These are phyloP conservation scores for Phlyctochytrium planicorne DNA, from an alignment of 192 early-diverging fungal species.

Conservation along the genomic window DNA sequence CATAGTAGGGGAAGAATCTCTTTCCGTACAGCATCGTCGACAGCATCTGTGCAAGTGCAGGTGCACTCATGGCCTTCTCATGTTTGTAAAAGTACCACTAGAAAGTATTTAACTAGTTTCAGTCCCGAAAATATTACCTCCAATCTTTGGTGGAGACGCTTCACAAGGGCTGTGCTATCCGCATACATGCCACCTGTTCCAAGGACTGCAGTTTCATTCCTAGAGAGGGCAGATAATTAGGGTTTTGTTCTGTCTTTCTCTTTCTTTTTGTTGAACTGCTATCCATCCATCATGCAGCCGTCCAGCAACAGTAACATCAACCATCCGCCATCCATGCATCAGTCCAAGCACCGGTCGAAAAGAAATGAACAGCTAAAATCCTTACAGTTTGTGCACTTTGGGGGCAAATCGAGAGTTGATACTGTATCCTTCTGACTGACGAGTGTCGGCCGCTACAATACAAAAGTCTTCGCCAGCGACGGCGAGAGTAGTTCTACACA, in stretches of 20 bases:
- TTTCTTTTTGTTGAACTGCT: no score
- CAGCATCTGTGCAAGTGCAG: slow-evolving; percentile 92
- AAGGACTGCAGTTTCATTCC: slow-evolving; percentile 79
- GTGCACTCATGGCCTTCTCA: slow-evolving; percentile 79
- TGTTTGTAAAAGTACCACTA: slow-evolving; percentile 91
- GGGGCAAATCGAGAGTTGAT: slow-evolving; percentile 94
- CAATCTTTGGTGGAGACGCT: slow-evolving; percentile 78
- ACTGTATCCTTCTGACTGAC: slow-evolving; percentile 89
- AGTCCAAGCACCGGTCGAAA: no score
- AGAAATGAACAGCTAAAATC: slow-evolving; percentile 7
- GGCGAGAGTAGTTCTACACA: slow-evolving; percentile 72
- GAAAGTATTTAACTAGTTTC: not conserved
- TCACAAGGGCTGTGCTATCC: slow-evolving; percentile 81
- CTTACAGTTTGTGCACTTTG: slow-evolving; percentile 81
- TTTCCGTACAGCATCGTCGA: slow-evolving; percentile 86
- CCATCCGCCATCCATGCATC: no score
- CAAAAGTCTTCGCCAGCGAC: slow-evolving; percentile 96
- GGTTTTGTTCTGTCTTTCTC: no score
- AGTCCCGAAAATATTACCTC: slow-evolving; percentile 63
- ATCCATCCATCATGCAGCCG: no score
- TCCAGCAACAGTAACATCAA: no score
- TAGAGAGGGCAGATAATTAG: slow-evolving; percentile 20
- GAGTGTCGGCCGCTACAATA: slow-evolving; percentile 92
- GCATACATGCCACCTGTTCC: slow-evolving; percentile 87
- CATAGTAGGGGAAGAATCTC: slow-evolving; percentile 97